phyloP scores from a whole-genome alignment of 2,329 filamentous ascomycete species.

The Hortaea werneckii region DNA sequence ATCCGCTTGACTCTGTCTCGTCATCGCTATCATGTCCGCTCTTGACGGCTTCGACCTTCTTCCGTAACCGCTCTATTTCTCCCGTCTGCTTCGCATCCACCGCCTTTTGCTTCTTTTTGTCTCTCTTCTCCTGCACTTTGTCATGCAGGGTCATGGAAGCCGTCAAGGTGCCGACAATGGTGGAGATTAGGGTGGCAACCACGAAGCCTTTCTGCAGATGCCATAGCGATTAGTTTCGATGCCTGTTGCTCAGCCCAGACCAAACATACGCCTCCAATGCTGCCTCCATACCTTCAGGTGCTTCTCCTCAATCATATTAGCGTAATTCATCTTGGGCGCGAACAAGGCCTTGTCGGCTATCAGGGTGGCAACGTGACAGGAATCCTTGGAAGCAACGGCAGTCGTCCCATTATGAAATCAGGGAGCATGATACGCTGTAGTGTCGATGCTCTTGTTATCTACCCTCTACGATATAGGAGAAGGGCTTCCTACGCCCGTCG shows the following conservation, averaged over 20 bases:
- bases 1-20: constrained; percentile 6
- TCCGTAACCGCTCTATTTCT: constrained; percentile 14
- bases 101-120: constrained; percentile 25
- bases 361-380: too few relatives aligned
- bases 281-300: constrained; percentile 1
- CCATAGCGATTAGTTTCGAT: too few relatives aligned
- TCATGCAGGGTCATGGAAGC: constrained; percentile 36
- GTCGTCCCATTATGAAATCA: neutral
- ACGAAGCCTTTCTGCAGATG: constrained; percentile 28
- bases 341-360: neutral
- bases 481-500: too few relatives aligned
- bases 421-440: neutral
- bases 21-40: constrained; percentile 8
- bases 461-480: too few relatives aligned
- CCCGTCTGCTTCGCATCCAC: constrained; percentile 13
- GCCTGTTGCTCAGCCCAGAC: too few relatives aligned
- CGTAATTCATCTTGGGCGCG: neutral
- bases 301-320: constrained; percentile 4
- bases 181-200: constrained; percentile 34
- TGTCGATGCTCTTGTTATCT: too few relatives aligned
- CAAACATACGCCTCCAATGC: too few relatives aligned
- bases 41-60: constrained; percentile 18
- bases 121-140: constrained; percentile 24
- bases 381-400: too few relatives aligned
- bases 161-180: constrained; percentile 35